These are phyloP conservation scores for Abrus precatorius DNA, from an alignment of 306 rosid genomes.

Conservation along the genomic window DNA sequence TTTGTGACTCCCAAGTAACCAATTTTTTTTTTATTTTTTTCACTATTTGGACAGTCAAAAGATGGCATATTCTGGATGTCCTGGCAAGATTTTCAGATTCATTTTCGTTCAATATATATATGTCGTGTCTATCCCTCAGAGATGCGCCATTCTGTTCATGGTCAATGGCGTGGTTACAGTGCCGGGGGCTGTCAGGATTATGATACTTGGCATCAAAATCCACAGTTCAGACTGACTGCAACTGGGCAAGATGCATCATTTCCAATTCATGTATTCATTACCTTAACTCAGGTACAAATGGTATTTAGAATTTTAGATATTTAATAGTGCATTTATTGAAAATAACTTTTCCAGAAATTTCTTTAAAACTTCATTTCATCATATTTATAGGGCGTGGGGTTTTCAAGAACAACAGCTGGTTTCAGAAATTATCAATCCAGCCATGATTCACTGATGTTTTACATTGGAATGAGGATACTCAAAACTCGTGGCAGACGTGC, in stretches of 20 bases:
- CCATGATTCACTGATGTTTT: constrained; percentile 96
- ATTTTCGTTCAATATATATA: constrained; percentile 95
- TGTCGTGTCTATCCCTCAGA: constrained; percentile 95
- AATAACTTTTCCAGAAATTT: constrained; percentile 11
- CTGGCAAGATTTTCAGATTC: constrained; percentile 99
- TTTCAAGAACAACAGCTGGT: constrained; percentile 97
- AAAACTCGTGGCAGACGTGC: constrained; percentile 99
- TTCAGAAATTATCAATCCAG: constrained; percentile 98
- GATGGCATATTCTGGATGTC: constrained; percentile 99
- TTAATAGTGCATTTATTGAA: constrained; percentile 11
- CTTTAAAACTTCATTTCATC: constrained; percentile 11
- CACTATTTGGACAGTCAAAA: constrained; percentile 69
- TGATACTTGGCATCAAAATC: constrained; percentile 98
- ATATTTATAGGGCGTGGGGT: constrained; percentile 88
- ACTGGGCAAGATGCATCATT: constrained; percentile 92
- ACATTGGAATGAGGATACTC: constrained; percentile 98
- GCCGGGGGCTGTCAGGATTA: constrained; percentile 99
- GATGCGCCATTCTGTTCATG: constrained; percentile 96
- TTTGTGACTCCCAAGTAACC: constrained; percentile 20
- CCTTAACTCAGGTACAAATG: constrained; percentile 87
- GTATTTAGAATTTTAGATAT: neutral
- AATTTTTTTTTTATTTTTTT: neutral
- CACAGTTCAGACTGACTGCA: constrained; percentile 93
- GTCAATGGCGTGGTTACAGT: constrained; percentile 98
- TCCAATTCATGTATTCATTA: constrained; percentile 95